A percentile compares a stretch with the other conserved stretches of the same genome.
Evolutionary conservation across 345 rosid genomes (phyloP).

Genomic region (Sonneratia caseolaris): DNA sequence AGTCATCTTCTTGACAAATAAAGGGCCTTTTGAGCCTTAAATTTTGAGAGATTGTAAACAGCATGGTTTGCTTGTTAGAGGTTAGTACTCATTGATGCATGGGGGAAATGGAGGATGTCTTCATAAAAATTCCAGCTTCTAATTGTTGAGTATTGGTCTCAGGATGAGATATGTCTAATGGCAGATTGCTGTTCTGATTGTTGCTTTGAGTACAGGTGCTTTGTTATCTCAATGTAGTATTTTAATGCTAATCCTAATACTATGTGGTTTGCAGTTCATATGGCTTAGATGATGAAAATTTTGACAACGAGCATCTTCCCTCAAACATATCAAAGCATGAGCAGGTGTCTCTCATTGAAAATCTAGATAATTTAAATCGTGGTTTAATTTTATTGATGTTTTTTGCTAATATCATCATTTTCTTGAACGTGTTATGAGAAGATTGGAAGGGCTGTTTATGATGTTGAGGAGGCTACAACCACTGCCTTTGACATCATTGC

Average conservation of each 20-base stretch:
- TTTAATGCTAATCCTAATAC: background rate
- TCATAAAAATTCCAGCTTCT: background rate
- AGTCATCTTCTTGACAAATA: background rate
- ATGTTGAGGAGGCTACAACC: slow-evolving; percentile 87
- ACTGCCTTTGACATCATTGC: slow-evolving; percentile 72
- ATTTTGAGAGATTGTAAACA: background rate
- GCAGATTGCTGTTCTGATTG: background rate
- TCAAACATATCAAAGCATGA: slow-evolving; percentile 64
- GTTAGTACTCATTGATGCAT: background rate
- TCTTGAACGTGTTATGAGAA: slow-evolving; percentile 18
- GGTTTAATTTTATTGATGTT: background rate
- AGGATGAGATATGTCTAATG: too few species aligned
- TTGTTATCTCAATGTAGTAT: slow-evolving; percentile 3
- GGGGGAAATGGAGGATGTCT: background rate
- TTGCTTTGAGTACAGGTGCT: background rate
- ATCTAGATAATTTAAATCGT: background rate
- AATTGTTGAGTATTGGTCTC: background rate
- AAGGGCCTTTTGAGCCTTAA: background rate
- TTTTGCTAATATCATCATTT: background rate
- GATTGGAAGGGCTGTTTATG: slow-evolving; percentile 79
- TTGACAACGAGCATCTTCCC: slow-evolving; percentile 59
- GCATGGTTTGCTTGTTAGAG: background rate
- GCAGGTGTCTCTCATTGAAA: slow-evolving; percentile 43
- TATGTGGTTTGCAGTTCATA: slow-evolving; percentile 50
- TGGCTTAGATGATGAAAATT: slow-evolving; percentile 66